Conservation (phyloP, 1,284 basidiomycete species). For the Boletus hoseneyae region DNA sequence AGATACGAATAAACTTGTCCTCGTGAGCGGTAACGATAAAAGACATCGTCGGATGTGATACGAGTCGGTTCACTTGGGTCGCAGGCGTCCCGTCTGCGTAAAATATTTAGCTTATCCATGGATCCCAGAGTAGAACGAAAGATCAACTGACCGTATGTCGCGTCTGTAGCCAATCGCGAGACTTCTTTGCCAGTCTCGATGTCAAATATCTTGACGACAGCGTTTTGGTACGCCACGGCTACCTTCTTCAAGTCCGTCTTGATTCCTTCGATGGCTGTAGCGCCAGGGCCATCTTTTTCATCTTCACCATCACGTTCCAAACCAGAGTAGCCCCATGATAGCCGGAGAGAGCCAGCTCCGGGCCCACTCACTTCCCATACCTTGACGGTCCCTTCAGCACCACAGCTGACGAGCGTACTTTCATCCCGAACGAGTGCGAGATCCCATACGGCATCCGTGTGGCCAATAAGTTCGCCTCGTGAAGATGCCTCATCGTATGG, state of each 20-base stretch:
- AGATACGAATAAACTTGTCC: slow-evolving; percentile 90
- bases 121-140: slow-evolving; percentile 8
- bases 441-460: slow-evolving; percentile 96
- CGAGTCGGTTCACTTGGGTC: slow-evolving; percentile 86
- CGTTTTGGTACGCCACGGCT: slow-evolving; percentile 90
- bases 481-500: slow-evolving; percentile 80
- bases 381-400: slow-evolving; percentile 89
- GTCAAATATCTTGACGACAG: slow-evolving; percentile 87
- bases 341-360: slow-evolving; percentile 53
- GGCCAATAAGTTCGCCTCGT: slow-evolving; percentile 82
- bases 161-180: slow-evolving; percentile 63
- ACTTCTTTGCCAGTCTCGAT: slow-evolving; percentile 83
- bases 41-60: slow-evolving; percentile 89
- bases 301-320: slow-evolving; percentile 53
- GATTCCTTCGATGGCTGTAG: slow-evolving; percentile 78
- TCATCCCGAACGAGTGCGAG: slow-evolving; percentile 76
- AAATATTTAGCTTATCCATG: slow-evolving; percentile 1
- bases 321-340: slow-evolving; percentile 80
- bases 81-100: slow-evolving; percentile 60
- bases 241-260: slow-evolving; percentile 77
- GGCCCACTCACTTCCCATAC: slow-evolving; percentile 83
- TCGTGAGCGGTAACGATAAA: slow-evolving; percentile 90
- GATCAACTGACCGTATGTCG: slow-evolving; percentile 59
- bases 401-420: slow-evolving; percentile 82
- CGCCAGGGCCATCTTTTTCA: slow-evolving; percentile 57